Base-by-base conservation (phyloP, 345 rosid species). In the Mercurialis annua region DNA sequence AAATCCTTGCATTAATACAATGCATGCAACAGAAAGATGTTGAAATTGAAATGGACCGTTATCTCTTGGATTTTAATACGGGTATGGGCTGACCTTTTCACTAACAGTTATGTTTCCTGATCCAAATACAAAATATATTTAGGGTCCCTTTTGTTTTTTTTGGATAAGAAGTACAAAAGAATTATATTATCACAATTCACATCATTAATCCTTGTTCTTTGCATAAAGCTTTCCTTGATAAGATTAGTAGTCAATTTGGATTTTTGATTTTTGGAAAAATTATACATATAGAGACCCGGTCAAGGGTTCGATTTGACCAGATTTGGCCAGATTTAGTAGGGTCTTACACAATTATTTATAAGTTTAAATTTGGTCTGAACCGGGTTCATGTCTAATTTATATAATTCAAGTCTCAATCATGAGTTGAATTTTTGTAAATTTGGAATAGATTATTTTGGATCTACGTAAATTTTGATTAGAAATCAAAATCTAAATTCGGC, bases 21-120 rank as follows among this genome's bases (percentile, higher is more conserved):
- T 20, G 16, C 9, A 40, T 40, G 38, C 20, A 21, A 40, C 11
- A 9, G 56, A 21, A 16, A 51, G 29, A 21, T 23, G 59, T 54
- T 17, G 40, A 14, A 27, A 27, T 27, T 55, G 5, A 20, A 42
- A 50, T 40, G 15, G 60, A 24, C 38, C 62, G 14, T 66, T n/a
- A 18, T 21, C 64, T 16, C 55, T 33, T 34, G 48, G 62, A 27
- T 31, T 63, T 73, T 31, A 67, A 20, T 31, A 24, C 1, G 52
- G 20, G 68, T 12, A 73, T 73, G 77, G 74, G 73, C 53, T 65
- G 34, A 38, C 10, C 20, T 62, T 63, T 53, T 47, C 46, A 5
- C 31, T 38, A 14, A 21, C 43, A 58, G 36, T 40, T n/a, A 11
- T 60, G 72, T 70, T 71, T 60, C 58, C 67, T 48, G 60, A 54